Percentiles rank a stretch among this genome's conserved stretches.
phyloP scores from a whole-genome alignment of 495 filamentous ascomycete species.

The Penicillium silybi region DNA sequence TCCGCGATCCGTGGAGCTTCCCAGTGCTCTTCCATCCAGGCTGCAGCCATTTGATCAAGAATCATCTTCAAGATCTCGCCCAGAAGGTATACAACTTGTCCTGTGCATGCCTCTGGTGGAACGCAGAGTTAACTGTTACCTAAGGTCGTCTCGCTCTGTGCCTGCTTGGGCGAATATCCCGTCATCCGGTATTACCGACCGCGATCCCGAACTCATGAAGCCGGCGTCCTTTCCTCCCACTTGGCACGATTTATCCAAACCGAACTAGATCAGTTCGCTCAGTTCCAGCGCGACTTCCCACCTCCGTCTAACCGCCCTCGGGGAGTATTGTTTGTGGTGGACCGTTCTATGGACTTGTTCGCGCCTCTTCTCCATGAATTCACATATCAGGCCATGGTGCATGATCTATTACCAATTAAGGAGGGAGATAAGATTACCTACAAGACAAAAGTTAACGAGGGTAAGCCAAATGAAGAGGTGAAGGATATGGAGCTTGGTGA shows the following conservation, averaged over 20 bases:
- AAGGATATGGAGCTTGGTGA: slow-evolving; percentile 91
- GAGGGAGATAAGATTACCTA: slow-evolving; percentile 87
- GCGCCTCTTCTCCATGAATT: slow-evolving; percentile 91
- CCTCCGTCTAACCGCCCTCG: slow-evolving; percentile 74
- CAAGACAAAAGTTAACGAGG: slow-evolving; percentile 71
- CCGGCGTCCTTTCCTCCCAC: slow-evolving; percentile 77
- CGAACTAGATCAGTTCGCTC: slow-evolving; percentile 80
- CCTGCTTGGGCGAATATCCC: slow-evolving; percentile 81
- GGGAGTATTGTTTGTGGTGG: slow-evolving; percentile 79
- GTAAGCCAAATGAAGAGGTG: slow-evolving; percentile 57
- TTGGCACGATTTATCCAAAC: slow-evolving; percentile 90
- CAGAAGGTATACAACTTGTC: slow-evolving; percentile 62
- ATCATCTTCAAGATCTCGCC: slow-evolving; percentile 76
- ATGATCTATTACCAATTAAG: slow-evolving; percentile 82
- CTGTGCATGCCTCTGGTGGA: slow-evolving; percentile 21
- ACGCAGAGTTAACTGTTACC: not conserved
- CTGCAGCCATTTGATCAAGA: slow-evolving; percentile 76
- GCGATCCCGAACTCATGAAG: slow-evolving; percentile 72
- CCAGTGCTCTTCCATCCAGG: slow-evolving; percentile 85
- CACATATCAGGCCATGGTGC: slow-evolving; percentile 97
- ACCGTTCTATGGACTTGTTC: slow-evolving; percentile 87
- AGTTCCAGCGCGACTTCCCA: slow-evolving; percentile 79
- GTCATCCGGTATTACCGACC: slow-evolving; percentile 87
- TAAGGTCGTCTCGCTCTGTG: slow-evolving; percentile 79
- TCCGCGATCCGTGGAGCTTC: slow-evolving; percentile 92